phyloP scores from a whole-genome alignment of 1,284 basidiomycete species.

The Apiotrichum laibachii region DNA sequence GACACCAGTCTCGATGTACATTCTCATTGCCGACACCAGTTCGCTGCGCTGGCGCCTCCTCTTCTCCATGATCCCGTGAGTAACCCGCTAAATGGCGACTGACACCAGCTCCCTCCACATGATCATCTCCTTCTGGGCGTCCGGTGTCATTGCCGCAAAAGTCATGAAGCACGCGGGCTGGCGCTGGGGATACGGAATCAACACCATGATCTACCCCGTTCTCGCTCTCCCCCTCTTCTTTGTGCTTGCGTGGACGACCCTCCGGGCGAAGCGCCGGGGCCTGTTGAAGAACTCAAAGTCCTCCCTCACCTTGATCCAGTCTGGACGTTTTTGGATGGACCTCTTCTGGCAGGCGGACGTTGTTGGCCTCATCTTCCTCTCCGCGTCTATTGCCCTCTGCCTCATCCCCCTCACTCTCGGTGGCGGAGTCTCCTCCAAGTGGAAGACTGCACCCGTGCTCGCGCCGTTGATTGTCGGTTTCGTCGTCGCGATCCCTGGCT shows the following conservation, averaged over 20 bases:
- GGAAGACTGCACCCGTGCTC: constrained; percentile 45
- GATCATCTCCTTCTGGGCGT: constrained; percentile 47
- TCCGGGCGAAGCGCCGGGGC: constrained; percentile 37
- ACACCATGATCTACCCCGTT: constrained; percentile 19
- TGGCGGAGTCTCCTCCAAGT: constrained; percentile 30
- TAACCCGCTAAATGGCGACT: too few relatives aligned
- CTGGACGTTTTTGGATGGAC: constrained; percentile 16
- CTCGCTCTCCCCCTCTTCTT: constrained; percentile 29
- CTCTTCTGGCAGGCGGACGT: constrained; percentile 51
- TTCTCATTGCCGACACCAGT: constrained; percentile 62
- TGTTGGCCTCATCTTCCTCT: constrained; percentile 46
- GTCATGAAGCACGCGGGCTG: constrained; percentile 10
- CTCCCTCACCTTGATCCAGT: constrained; percentile 22
- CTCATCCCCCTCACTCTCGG: constrained; percentile 51
- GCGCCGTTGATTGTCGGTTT: constrained; percentile 47
- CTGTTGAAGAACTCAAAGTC: constrained; percentile 33
- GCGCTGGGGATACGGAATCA: constrained; percentile 61
- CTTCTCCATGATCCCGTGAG: constrained; percentile 51
- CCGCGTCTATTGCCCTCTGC: constrained; percentile 24
- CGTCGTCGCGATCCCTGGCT: constrained; percentile 40
- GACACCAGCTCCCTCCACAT: constrained; percentile 58
- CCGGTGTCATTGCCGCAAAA: constrained; percentile 50
- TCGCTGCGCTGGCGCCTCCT: constrained; percentile 70
- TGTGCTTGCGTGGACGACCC: constrained; percentile 45
- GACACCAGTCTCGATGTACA: constrained; percentile 14